Conservation (phyloP, 371 early-diverging fungal genomes). For the Fennellomyces sp. region DNA sequence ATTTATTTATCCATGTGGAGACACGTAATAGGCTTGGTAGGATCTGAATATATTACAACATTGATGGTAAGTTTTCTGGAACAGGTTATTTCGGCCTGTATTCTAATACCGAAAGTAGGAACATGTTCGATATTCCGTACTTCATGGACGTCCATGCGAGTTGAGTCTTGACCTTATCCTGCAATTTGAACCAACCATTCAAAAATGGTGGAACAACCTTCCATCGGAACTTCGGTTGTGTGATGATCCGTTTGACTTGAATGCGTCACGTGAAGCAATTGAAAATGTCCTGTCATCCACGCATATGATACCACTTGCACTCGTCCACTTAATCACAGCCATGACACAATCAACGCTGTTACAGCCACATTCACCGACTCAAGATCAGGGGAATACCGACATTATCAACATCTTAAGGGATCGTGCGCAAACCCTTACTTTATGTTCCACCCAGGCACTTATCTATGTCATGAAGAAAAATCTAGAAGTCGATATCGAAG, state of each 20-base stretch:
- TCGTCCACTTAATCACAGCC: neutral
- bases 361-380: neutral
- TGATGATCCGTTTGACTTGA: neutral
- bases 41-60: too few relatives aligned
- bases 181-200: neutral
- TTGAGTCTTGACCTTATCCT: neutral
- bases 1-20: too few relatives aligned
- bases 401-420: neutral
- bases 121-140: neutral
- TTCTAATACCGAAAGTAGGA: too few relatives aligned
- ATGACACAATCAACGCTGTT: neutral
- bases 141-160: neutral
- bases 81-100: too few relatives aligned
- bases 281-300: neutral
- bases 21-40: too few relatives aligned
- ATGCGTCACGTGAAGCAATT: neutral
- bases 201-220: neutral
- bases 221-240: neutral
- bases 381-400: neutral
- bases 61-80: too few relatives aligned
- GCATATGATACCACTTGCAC: neutral
- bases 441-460: neutral
- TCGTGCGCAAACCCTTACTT: neutral
- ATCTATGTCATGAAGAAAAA: neutral
- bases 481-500: slow-evolving; percentile 1